Conservation (phyloP, 257 asterid genomes). For the Osmanthus fragrans region DNA sequence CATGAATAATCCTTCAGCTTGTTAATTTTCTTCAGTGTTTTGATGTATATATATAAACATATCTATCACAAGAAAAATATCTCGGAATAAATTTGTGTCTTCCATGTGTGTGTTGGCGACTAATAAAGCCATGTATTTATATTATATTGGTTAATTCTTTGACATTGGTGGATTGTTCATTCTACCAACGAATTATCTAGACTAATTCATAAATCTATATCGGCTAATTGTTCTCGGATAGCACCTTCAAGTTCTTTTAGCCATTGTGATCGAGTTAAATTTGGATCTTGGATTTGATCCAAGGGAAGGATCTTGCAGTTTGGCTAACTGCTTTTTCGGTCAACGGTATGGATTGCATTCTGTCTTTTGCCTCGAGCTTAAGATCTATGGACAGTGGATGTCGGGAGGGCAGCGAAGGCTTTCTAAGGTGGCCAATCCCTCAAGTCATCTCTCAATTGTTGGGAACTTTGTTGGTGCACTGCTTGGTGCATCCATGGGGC, state of each 20-base stretch:
- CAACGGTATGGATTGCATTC: too few relatives aligned
- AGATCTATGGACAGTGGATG: conserved; percentile 97
- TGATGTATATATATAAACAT: too few relatives aligned
- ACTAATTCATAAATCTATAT: too few relatives aligned
- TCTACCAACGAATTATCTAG: too few relatives aligned
- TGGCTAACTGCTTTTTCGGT: neutral
- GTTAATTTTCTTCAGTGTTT: neutral
- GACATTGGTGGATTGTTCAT: neutral
- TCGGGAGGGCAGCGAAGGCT: conserved; percentile 86
- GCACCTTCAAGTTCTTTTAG: too few relatives aligned
- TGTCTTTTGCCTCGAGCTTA: conserved; percentile 63
- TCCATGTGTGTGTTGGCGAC: conserved; percentile 22
- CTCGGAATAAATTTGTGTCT: conserved; percentile 18
- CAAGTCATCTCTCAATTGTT: conserved; percentile 71
- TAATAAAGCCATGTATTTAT: neutral
- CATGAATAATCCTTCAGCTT: neutral
- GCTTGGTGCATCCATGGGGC: conserved; percentile 89
- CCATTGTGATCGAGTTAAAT: too few relatives aligned
- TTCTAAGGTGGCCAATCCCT: conserved; percentile 90
- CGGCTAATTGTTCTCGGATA: too few relatives aligned
- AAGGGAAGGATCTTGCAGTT: too few relatives aligned
- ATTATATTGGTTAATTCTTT: neutral
- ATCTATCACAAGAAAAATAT: neutral
- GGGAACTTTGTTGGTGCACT: conserved; percentile 90
- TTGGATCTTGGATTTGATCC: neutral